Evolutionary conservation across 495 filamentous ascomycete genomes (phyloP), one percentile per base, ranked within the genome.

Genomic region (Aspergillus wentii): DNA sequence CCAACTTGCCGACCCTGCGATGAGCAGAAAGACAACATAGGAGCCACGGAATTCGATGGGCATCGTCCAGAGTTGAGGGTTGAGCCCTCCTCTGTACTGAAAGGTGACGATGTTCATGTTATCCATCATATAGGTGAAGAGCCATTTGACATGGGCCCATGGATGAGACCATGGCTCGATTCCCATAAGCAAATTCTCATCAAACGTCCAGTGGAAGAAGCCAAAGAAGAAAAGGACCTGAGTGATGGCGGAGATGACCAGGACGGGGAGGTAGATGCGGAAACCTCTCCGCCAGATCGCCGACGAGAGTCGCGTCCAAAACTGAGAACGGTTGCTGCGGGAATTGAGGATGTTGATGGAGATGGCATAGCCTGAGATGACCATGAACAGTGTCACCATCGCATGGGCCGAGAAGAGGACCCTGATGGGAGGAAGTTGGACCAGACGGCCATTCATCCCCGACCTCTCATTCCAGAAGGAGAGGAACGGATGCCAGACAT

Each of bases 381-480:
- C 71, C 61, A 79, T 80, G 59, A 83, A 82, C 16, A 80, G 64
- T 40, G 74, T 65, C 4, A 83, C 78, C 76, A 80, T 79, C 1
- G 74, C 71, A 10, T 69, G 64, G 18, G 71, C 74, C 2, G 69
- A 67, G 51, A 71, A 78, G 5, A 80, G 44, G 16, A 81, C 55
- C n/a, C 74, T 63, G 8, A 80, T 33, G 35, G 73, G 69, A 5
- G 77, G 78, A 7, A 81, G 57, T 55, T 81, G 79, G 23, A 79
- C 57, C 32, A 74, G 48, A 29, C 64, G 52, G 22, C 66, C 54
- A 35, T 68, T 69, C 19, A 64, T 37, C 17, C 66, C 64, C 34
- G 45, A 43, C 2, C 49, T 49, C 9, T 59, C 61, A 14, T 39
- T 42, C 49, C 56, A 53, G 44, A 38, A 59, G 1, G 52, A 53